A percentile compares a stretch with the other conserved stretches of the same genome.
These are phyloP conservation scores for Fraxinus sp. DNA, from an alignment of 305 asterid genomes.

Conservation along the genomic window DNA sequence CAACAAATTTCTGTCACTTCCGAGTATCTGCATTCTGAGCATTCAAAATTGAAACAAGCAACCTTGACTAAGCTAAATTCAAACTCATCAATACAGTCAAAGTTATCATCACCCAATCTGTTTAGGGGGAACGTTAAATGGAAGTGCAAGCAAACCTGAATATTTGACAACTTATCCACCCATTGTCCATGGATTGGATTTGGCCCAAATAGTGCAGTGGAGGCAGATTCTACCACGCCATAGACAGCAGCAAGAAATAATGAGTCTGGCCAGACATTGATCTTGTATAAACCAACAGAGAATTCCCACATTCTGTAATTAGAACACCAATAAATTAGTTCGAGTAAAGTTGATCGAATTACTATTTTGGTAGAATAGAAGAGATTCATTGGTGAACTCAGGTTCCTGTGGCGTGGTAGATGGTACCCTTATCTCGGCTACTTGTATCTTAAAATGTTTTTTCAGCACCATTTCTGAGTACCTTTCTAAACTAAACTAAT, in stretches of 20 bases:
- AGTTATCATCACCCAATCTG: not conserved
- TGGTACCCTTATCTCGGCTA: not conserved
- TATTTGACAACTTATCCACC: slow-evolving; percentile 62
- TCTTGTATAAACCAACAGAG: slow-evolving; percentile 86
- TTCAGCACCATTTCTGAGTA: not conserved
- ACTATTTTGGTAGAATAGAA: not conserved
- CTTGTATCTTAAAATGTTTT: not conserved
- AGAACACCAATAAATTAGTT: not conserved
- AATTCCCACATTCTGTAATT: slow-evolving; percentile 93
- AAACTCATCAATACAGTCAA: not conserved
- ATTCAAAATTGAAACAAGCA: not conserved
- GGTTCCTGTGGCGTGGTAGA: not conserved
- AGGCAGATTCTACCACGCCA: slow-evolving; percentile 78
- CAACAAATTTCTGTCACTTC: not conserved
- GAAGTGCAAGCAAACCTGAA: slow-evolving; percentile 41
- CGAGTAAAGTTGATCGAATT: not conserved
- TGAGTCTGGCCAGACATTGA: slow-evolving; percentile 81
- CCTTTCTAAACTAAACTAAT: not conserved
- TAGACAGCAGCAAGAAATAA: slow-evolving; percentile 77
- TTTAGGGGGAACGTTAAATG: not conserved
- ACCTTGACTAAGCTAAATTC: not conserved
- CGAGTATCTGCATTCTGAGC: not conserved
- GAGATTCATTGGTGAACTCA: not conserved
- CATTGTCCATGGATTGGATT: slow-evolving; percentile 50
- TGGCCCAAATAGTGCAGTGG: slow-evolving; percentile 74